A percentile compares a stretch with the other conserved stretches of the same genome.
These are phyloP conservation scores for Cymodocea nodosa DNA, from an alignment of 116 monocot species.

Conservation along the genomic window DNA sequence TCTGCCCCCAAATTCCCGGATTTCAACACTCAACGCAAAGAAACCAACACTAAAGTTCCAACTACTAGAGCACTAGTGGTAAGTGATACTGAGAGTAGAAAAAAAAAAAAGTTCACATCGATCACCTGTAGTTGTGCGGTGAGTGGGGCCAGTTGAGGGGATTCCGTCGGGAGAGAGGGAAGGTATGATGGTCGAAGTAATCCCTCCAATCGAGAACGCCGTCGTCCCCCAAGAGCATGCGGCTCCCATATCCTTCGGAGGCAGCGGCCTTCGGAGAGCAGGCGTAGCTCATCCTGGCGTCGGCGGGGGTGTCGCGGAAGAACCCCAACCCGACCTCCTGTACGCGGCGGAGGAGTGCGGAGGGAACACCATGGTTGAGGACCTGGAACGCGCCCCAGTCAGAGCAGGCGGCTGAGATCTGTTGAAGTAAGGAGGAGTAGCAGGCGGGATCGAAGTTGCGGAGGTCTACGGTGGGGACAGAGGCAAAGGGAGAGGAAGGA, in stretches of 20 bases:
- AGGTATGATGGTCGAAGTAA: slow-evolving; percentile 87
- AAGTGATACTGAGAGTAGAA: neutral
- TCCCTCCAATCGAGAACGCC: slow-evolving; percentile 87
- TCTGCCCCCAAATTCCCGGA: slow-evolving; percentile 19
- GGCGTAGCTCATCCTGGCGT: slow-evolving; percentile 35
- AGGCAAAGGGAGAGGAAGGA: neutral
- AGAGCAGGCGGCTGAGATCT: slow-evolving; percentile 24
- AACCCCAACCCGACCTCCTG: slow-evolving; percentile 33
- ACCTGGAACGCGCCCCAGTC: slow-evolving; percentile 93
- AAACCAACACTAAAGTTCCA: too few relatives aligned
- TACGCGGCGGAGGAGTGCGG: slow-evolving; percentile 27
- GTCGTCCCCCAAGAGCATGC: slow-evolving; percentile 58
- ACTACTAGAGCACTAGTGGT: too few relatives aligned
- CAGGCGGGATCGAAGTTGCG: slow-evolving; percentile 8
- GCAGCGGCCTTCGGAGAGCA: slow-evolving; percentile 42
- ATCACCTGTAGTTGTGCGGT: slow-evolving; percentile 54
- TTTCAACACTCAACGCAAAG: neutral
- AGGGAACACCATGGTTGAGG: slow-evolving; percentile 52
- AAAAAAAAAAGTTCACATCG: neutral
- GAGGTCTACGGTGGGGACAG: slow-evolving; percentile 47
- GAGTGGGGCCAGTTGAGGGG: slow-evolving; percentile 60
- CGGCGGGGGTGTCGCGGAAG: slow-evolving; percentile 31
- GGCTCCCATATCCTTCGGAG: slow-evolving; percentile 85
- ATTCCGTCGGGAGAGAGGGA: slow-evolving; percentile 60
- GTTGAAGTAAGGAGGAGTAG: slow-evolving; percentile 4